Percentiles rank a stretch among this genome's conserved stretches.
Conservation (phyloP, 169 alveolate species). For the Besnoitia besnoiti region DNA sequence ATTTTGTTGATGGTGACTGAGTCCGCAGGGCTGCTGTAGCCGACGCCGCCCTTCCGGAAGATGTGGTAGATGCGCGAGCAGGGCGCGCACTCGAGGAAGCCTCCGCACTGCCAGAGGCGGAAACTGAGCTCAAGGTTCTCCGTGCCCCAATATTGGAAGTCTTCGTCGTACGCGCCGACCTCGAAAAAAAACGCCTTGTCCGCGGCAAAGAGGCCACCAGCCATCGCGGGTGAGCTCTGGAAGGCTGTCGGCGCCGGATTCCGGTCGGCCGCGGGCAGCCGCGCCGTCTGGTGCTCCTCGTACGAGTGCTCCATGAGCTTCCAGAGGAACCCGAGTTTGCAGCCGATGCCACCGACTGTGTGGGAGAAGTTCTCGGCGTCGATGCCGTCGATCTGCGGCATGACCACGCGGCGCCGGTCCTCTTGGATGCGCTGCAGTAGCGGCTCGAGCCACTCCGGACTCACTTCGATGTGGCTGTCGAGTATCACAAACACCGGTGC, state of each 20-base stretch:
- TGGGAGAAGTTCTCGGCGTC: constrained; percentile 75
- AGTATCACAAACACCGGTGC: constrained; percentile 75
- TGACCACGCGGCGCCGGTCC: constrained; percentile 70
- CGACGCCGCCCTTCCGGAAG: constrained; percentile 77
- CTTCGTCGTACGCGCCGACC: constrained; percentile 76
- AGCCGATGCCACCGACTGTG: constrained; percentile 79
- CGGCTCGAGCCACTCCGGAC: constrained; percentile 79
- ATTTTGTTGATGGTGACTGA: constrained; percentile 70
- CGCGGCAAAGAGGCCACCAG: constrained; percentile 79
- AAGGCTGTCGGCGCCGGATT: background rate
- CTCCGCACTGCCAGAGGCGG: constrained; percentile 82
- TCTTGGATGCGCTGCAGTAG: constrained; percentile 69
- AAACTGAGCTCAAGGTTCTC: constrained; percentile 78
- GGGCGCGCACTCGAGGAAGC: constrained; percentile 78
- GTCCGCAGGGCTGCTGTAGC: constrained; percentile 71
- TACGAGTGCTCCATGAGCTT: constrained; percentile 77
- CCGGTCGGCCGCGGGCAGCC: constrained; percentile 46
- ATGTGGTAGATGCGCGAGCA: constrained; percentile 78
- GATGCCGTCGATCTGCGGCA: constrained; percentile 80
- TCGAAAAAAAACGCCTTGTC: constrained; percentile 69
- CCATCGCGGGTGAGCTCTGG: constrained; percentile 79
- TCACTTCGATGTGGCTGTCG: constrained; percentile 79
- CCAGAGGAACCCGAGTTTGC: constrained; percentile 78
- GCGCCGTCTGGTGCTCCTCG: constrained; percentile 58
- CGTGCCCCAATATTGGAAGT: constrained; percentile 78